Base-by-base conservation (phyloP, 352 stramenopile species). In the Pythium grandisporangium region DNA sequence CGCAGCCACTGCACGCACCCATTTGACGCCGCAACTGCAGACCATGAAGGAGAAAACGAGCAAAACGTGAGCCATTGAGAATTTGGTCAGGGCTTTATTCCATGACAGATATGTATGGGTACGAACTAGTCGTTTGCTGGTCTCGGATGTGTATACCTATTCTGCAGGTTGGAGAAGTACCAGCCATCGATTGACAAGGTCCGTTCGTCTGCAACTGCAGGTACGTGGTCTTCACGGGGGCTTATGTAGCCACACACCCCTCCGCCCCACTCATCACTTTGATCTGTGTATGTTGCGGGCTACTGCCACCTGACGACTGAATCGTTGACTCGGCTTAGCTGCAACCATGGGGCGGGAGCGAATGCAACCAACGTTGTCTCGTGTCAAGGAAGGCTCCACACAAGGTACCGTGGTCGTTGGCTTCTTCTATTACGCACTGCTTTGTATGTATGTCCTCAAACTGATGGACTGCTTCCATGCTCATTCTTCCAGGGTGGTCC, bases 101-200 rank as follows among this genome's bases (percentile, higher is more conserved):
- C n/a, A n/a, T n/a, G n/a, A n/a, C n/a, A n/a, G n/a, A n/a, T n/a
- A n/a, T n/a, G n/a, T n/a, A n/a, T n/a, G n/a, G n/a, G n/a, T n/a
- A n/a, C n/a, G n/a, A n/a, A n/a, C n/a, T n/a, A n/a, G n/a, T n/a
- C n/a, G n/a, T n/a, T n/a, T n/a, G n/a, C n/a, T n/a, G n/a, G n/a
- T n/a, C n/a, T n/a, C n/a, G n/a, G n/a, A n/a, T n/a, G n/a, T n/a
- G n/a, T n/a, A n/a, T n/a, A n/a, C n/a, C n/a, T n/a, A n/a, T n/a
- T n/a, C n/a, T n/a, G 6, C 37, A 84, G 71, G 42, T 58, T 89
- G 25, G 66, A 77, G 37, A 72, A 73, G 40, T 86, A 84, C 29
- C 77, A 87, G 52, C 77, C 77, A 13, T 80, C 72, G 23, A 74
- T 90, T n/a, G 59, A 80, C 32, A 72, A 71, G 42, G 72, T 84